A percentile compares a stretch with the other conserved stretches of the same genome.
phyloP scores from a whole-genome alignment of 1,284 basidiomycete species.

The Leccinum angustisporum region DNA sequence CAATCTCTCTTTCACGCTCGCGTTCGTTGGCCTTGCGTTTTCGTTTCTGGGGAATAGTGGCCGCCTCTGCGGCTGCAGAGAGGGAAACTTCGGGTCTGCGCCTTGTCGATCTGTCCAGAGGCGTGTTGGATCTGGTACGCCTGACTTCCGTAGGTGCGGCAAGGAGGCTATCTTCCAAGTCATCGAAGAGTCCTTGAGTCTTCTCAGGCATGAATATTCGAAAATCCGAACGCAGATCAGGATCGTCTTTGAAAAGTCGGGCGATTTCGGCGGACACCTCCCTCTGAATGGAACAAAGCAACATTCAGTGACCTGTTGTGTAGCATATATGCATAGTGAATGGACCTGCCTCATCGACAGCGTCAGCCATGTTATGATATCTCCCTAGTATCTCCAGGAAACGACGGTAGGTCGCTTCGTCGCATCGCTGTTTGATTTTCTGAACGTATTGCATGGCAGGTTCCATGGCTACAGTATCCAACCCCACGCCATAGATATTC shows the following conservation, averaged over 20 bases:
- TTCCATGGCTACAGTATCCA: constrained; percentile 49
- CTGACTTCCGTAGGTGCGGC: constrained; percentile 25
- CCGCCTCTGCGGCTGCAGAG: constrained; percentile 28
- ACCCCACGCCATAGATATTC: constrained; percentile 26
- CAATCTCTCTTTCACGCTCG: constrained; percentile 32
- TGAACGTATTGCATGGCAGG: constrained; percentile 94
- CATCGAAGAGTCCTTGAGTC: constrained; percentile 49
- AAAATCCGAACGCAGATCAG: constrained; percentile 89
- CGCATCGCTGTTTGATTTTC: constrained; percentile 95
- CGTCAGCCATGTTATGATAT: constrained; percentile 52
- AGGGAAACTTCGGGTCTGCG: constrained; percentile 34
- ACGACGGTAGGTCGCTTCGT: constrained; percentile 90
- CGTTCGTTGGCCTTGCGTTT: constrained; percentile 55
- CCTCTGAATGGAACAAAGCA: constrained; percentile 37
- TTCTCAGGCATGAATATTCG: constrained; percentile 87
- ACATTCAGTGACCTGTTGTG: constrained; percentile 44
- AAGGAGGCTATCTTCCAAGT: constrained; percentile 35
- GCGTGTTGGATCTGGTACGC: constrained; percentile 29
- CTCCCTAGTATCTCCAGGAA: constrained; percentile 90
- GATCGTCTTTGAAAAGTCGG: constrained; percentile 82
- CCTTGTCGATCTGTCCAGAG: constrained; percentile 27
- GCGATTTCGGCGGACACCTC: constrained; percentile 87
- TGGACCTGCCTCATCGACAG: constrained; percentile 71
- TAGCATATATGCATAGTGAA: constrained; percentile 30
- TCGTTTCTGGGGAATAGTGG: constrained; percentile 56